These are phyloP conservation scores for Coniochaeta sp. DNA, from an alignment of 2,329 filamentous ascomycete species.

Conservation along the genomic window DNA sequence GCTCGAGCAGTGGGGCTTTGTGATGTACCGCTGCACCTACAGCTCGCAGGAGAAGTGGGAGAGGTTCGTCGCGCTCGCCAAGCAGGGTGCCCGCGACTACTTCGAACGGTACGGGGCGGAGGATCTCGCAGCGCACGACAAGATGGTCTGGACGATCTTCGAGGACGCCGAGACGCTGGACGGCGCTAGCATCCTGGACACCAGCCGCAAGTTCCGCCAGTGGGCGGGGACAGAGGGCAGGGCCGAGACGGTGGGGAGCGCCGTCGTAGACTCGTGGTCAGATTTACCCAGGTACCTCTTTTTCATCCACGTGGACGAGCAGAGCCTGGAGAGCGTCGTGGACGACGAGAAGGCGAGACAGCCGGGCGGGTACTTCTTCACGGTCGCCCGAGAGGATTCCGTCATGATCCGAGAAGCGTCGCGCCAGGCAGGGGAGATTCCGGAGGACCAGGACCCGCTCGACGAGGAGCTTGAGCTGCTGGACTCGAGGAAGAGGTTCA, in stretches of 20 bases:
- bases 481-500: background rate
- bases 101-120: background rate
- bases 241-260: background rate
- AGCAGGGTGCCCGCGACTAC: background rate
- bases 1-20: background rate
- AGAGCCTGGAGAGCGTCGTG: conserved; percentile 5
- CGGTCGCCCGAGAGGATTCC: background rate
- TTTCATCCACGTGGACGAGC: conserved; percentile 4
- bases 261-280: background rate
- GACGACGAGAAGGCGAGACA: background rate
- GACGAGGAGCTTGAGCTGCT: background rate
- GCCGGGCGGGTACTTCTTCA: background rate
- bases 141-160: conserved; percentile 3
- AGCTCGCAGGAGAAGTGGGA: background rate
- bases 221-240: background rate
- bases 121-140: background rate
- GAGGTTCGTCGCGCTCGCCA: background rate
- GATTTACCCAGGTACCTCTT: background rate
- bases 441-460: background rate
- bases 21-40: background rate
- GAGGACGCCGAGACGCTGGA: conserved; percentile 1
- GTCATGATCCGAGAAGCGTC: background rate
- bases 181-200: conserved; percentile 2
- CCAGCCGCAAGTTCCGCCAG: background rate
- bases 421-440: background rate